Percentiles rank a stretch among this genome's conserved stretches.
Conservation (phyloP, 768 basidiomycete species). For the Clitopilus passeckerianus region DNA sequence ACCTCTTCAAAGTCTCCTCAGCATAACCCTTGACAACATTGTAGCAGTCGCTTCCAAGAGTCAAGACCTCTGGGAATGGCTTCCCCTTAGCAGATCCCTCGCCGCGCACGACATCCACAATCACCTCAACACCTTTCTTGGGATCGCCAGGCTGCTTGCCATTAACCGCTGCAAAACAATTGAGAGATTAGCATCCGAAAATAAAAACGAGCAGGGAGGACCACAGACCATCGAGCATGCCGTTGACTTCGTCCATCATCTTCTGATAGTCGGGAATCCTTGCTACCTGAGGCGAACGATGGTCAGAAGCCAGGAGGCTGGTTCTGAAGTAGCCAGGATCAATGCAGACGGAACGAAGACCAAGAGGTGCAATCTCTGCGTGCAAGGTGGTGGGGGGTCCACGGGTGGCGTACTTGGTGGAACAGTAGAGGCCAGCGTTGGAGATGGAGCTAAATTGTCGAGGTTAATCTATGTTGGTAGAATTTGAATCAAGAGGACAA, state of each 20-base stretch:
- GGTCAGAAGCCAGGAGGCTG: constrained; percentile 18
- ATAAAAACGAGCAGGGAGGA: neutral
- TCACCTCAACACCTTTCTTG: constrained; percentile 18
- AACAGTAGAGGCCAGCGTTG: constrained; percentile 28
- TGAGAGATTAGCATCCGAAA: neutral
- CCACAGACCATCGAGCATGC: constrained; percentile 15
- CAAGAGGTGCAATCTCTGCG: constrained; percentile 31
- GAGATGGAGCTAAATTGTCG: constrained; percentile 15
- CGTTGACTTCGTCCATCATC: constrained; percentile 15
- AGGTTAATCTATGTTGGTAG: neutral
- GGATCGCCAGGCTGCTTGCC: constrained; percentile 17
- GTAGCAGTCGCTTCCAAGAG: constrained; percentile 11
- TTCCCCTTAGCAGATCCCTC: constrained; percentile 34
- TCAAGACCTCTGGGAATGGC: constrained; percentile 31
- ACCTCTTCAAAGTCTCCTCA: constrained; percentile 8
- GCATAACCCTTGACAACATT: constrained; percentile 2
- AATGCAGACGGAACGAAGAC: constrained; percentile 27
- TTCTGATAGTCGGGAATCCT: constrained; percentile 26
- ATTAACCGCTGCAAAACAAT: constrained; percentile 4
- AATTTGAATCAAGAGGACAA: neutral
- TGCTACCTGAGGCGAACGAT: constrained; percentile 19
- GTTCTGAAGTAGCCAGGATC: constrained; percentile 35
- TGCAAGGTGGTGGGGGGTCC: constrained; percentile 24
- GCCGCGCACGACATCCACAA: constrained; percentile 29
- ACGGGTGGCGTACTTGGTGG: constrained; percentile 34